These are phyloP conservation scores for Prunus dulcis DNA, from an alignment of 306 rosid species.

Conservation along the genomic window DNA sequence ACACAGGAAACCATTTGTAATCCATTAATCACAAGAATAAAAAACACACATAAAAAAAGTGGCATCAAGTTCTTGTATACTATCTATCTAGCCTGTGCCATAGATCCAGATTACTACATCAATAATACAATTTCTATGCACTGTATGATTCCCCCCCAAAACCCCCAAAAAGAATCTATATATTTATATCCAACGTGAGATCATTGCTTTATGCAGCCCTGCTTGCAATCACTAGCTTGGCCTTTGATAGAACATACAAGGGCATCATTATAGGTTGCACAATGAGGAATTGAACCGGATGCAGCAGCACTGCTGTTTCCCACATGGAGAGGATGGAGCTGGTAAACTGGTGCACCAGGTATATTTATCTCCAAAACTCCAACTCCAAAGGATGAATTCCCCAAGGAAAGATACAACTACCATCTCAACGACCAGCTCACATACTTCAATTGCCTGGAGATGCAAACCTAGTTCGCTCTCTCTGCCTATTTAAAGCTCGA, in stretches of 20 bases:
- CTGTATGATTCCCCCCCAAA: conserved; percentile 14
- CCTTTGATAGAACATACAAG: conserved; percentile 15
- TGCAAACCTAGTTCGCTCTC: conserved; percentile 91
- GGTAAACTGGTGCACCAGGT: conserved; percentile 19
- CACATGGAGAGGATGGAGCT: conserved; percentile 9
- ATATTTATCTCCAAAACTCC: conserved; percentile 40
- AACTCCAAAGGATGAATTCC: conserved; percentile 15
- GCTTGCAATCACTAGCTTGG: conserved; percentile 29
- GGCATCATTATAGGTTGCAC: conserved; percentile 17
- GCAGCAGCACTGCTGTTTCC: conserved; percentile 15
- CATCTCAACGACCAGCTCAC: conserved; percentile 21
- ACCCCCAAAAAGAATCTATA: not conserved
- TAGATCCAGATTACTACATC: conserved; percentile 45
- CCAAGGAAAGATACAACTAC: conserved; percentile 16
- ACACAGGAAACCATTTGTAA: not conserved
- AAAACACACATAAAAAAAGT: conserved; percentile 18
- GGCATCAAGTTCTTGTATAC: conserved; percentile 15
- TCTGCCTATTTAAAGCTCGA: conserved; percentile 59
- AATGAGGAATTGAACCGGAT: conserved; percentile 28
- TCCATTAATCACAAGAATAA: not conserved
- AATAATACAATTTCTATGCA: conserved; percentile 42
- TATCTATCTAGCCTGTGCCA: conserved; percentile 22
- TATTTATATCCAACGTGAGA: not conserved
- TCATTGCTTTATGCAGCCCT: conserved; percentile 42
- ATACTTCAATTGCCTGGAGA: conserved; percentile 64